phyloP scores from a whole-genome alignment of 345 rosid genomes.

The Lepidium aucheri region DNA sequence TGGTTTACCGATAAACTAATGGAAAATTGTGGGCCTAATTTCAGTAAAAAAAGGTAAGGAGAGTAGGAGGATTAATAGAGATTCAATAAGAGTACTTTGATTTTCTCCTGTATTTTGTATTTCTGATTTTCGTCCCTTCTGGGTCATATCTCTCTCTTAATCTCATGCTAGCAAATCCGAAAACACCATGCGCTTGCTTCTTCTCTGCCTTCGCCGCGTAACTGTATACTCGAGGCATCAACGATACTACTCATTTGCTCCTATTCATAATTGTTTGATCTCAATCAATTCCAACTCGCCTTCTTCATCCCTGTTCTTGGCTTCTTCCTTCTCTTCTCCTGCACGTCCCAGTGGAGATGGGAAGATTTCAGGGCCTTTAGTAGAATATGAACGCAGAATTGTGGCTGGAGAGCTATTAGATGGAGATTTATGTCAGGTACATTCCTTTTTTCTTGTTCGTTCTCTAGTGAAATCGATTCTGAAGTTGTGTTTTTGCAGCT shows the following conservation, averaged over 20 bases:
- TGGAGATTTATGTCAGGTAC: constrained; percentile 84
- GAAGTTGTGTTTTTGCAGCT: constrained; percentile 36
- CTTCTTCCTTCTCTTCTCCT: neutral
- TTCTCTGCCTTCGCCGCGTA: constrained; percentile 8
- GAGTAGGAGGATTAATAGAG: too few species aligned
- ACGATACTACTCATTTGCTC: neutral
- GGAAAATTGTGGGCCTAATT: too few species aligned
- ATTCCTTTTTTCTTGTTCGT: neutral
- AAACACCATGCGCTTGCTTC: constrained; percentile 17
- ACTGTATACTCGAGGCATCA: constrained; percentile 5
- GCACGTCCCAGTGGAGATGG: constrained; percentile 26
- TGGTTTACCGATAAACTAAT: too few species aligned
- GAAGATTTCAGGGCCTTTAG: constrained; percentile 60
- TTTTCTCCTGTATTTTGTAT: too few species aligned
- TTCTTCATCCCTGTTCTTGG: neutral
- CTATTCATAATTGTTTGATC: neutral
- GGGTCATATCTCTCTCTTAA: neutral
- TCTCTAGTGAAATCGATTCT: neutral
- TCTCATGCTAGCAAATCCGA: neutral
- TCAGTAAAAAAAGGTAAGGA: too few species aligned
- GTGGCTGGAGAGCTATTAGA: constrained; percentile 66
- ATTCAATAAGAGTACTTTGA: too few species aligned
- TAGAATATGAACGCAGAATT: constrained; percentile 76
- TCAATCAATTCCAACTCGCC: neutral
- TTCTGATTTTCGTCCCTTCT: too few species aligned